Percentiles rank a stretch among this genome's conserved stretches.
Evolutionary conservation across 306 rosid species (phyloP).

Genomic region (Sindora glabra): DNA sequence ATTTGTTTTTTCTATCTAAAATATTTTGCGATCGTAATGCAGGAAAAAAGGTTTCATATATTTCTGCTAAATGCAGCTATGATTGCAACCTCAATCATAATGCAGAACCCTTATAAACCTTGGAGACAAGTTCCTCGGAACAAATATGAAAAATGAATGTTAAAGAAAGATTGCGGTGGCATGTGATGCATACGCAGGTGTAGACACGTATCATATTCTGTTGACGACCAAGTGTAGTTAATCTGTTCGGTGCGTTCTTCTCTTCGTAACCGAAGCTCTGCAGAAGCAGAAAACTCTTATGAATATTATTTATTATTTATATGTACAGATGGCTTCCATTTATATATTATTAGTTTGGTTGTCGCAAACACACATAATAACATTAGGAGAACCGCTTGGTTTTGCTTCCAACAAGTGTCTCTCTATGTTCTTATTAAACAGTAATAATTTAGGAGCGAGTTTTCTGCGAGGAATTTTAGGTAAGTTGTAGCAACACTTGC

Average conservation of each 20-base stretch:
- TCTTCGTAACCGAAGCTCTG: constrained; percentile 17
- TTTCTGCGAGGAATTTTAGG: constrained; percentile 16
- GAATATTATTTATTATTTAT: not conserved
- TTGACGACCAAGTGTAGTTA: not conserved
- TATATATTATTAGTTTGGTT: constrained; percentile 16
- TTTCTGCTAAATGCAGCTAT: no score
- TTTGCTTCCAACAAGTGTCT: not conserved
- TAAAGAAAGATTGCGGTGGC: not conserved
- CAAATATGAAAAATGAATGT: no score
- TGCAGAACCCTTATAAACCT: no score
- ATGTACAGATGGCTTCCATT: constrained; percentile 9
- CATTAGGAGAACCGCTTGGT: constrained; percentile 24
- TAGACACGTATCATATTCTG: constrained; percentile 9
- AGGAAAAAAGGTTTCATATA: no score
- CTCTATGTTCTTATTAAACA: not conserved
- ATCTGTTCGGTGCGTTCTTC: not conserved
- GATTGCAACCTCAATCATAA: no score
- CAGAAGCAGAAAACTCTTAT: constrained; percentile 9
- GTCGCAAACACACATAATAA: not conserved
- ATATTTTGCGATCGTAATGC: no score
- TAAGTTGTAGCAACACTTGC: constrained; percentile 5
- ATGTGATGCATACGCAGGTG: constrained; percentile 6
- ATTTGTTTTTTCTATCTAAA: no score
- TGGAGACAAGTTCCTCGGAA: no score
- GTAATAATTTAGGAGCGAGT: not conserved